Conservation (phyloP, 306 rosid species). For the Prunus davidiana region DNA sequence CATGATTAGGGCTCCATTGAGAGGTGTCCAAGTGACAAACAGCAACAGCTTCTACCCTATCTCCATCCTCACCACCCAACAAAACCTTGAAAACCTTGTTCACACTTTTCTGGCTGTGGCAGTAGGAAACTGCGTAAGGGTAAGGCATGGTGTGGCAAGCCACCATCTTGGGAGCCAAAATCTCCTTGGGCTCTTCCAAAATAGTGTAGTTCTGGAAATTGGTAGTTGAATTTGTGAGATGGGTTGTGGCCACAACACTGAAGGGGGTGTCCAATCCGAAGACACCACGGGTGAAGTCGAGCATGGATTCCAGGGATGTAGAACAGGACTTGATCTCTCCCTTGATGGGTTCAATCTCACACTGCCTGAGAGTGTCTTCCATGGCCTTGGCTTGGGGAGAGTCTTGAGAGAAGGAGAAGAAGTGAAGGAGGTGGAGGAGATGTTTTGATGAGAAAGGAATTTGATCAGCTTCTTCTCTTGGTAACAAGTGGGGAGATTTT, state of each 20-base stretch:
- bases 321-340: constrained; percentile 75
- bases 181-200: constrained; percentile 32
- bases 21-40: constrained; percentile 85
- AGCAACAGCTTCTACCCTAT: constrained; percentile 54
- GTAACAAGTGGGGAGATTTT: constrained; percentile 48
- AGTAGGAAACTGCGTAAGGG: constrained; percentile 64
- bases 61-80: constrained; percentile 60
- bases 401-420: constrained; percentile 42
- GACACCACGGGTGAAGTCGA: constrained; percentile 40
- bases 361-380: constrained; percentile 49
- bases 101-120: constrained; percentile 55
- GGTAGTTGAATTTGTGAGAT: constrained; percentile 43
- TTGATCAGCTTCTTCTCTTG: constrained; percentile 45
- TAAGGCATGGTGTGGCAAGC: constrained; percentile 89
- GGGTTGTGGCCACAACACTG: constrained; percentile 40
- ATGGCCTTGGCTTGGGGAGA: constrained; percentile 76
- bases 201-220: constrained; percentile 67
- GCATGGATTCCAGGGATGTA: constrained; percentile 73
- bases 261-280: constrained; percentile 30
- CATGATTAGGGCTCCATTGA: constrained; percentile 60
- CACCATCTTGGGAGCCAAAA: constrained; percentile 60
- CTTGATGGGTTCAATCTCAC: constrained; percentile 56
- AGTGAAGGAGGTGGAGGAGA: constrained; percentile 44
- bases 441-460: constrained; percentile 59
- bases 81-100: constrained; percentile 44